Conservation (phyloP, 108 stramenopile species). For the Asterionellopsis glacialis region DNA sequence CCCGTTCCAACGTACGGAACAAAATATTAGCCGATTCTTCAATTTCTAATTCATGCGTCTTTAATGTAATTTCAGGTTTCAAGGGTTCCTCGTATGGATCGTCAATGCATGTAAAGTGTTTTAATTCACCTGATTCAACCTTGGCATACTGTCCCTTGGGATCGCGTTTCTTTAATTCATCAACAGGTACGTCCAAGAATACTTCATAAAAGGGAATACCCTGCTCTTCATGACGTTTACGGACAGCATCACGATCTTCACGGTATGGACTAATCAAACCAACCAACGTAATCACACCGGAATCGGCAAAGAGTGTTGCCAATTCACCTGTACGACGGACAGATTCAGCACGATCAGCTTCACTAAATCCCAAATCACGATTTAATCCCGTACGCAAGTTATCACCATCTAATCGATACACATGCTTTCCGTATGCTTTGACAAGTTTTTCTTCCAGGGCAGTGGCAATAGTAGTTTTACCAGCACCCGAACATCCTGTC, state of each 20-base stretch:
- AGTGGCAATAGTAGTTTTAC: slow-evolving; percentile 97
- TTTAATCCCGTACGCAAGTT: slow-evolving; percentile 95
- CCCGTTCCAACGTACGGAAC: slow-evolving; percentile 78
- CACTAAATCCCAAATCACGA: slow-evolving; percentile 91
- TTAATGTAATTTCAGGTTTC: slow-evolving; percentile 84
- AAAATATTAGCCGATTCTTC: slow-evolving; percentile 89
- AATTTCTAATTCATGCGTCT: slow-evolving; percentile 89
- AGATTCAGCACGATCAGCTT: slow-evolving; percentile 92
- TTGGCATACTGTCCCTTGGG: slow-evolving; percentile 88
- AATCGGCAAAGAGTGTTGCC: slow-evolving; percentile 92
- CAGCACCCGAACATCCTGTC: slow-evolving; percentile 94
- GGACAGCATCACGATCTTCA: slow-evolving; percentile 86
- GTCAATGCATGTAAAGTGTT: slow-evolving; percentile 98
- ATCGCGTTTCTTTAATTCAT: slow-evolving; percentile 84
- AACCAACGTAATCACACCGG: slow-evolving; percentile 95
- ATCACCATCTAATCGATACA: slow-evolving; percentile 96
- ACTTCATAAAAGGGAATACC: slow-evolving; percentile 97
- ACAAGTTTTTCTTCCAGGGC: slow-evolving; percentile 94
- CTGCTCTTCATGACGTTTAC: slow-evolving; percentile 95
- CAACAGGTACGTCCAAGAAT: slow-evolving; percentile 96
- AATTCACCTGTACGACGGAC: slow-evolving; percentile 96
- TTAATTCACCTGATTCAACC: slow-evolving; percentile 89
- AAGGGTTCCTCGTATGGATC: slow-evolving; percentile 97
- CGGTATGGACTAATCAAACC: slow-evolving; percentile 95
- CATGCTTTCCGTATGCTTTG: slow-evolving; percentile 92